These are phyloP conservation scores for Amylocystis lapponica DNA, from an alignment of 768 basidiomycete species.

Conservation along the genomic window DNA sequence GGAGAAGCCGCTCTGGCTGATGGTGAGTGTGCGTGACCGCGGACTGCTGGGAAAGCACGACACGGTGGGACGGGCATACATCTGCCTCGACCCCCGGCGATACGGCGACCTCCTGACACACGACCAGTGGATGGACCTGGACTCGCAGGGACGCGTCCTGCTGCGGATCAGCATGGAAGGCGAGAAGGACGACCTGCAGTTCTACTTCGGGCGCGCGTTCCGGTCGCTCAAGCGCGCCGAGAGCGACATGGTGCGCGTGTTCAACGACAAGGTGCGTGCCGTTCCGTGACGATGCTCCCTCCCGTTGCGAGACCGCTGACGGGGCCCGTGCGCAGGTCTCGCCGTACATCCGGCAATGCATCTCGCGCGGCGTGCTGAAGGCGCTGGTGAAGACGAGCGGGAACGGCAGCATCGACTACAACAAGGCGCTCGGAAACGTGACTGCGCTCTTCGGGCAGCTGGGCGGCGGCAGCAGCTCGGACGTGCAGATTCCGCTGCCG, in stretches of 20 bases:
- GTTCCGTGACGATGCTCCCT: background rate
- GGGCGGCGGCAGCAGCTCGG: constrained; percentile 55
- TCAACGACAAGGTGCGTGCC: constrained; percentile 85
- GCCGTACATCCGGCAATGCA: constrained; percentile 82
- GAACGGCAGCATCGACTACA: constrained; percentile 67
- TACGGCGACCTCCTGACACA: constrained; percentile 88
- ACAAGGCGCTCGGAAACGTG: constrained; percentile 81
- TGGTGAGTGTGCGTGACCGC: constrained; percentile 91
- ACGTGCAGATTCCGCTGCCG: constrained; percentile 76
- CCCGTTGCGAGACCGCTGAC: constrained; percentile 1
- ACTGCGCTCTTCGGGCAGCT: constrained; percentile 81
- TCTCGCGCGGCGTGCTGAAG: constrained; percentile 74
- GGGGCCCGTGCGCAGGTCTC: constrained; percentile 60
- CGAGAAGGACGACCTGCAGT: constrained; percentile 96
- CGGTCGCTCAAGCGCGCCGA: constrained; percentile 89
- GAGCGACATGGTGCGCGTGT: constrained; percentile 91
- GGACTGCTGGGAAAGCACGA: constrained; percentile 91
- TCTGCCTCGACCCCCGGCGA: constrained; percentile 85
- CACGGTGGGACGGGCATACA: constrained; percentile 83
- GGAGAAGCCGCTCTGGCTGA: constrained; percentile 92
- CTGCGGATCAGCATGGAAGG: constrained; percentile 96
- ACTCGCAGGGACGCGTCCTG: constrained; percentile 78
- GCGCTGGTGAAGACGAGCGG: constrained; percentile 59
- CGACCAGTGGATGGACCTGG: constrained; percentile 89
- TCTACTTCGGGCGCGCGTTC: constrained; percentile 96